These are phyloP conservation scores for Saccharomyces pastorianus DNA, from an alignment of 1,139 yeast species.

Conservation along the genomic window DNA sequence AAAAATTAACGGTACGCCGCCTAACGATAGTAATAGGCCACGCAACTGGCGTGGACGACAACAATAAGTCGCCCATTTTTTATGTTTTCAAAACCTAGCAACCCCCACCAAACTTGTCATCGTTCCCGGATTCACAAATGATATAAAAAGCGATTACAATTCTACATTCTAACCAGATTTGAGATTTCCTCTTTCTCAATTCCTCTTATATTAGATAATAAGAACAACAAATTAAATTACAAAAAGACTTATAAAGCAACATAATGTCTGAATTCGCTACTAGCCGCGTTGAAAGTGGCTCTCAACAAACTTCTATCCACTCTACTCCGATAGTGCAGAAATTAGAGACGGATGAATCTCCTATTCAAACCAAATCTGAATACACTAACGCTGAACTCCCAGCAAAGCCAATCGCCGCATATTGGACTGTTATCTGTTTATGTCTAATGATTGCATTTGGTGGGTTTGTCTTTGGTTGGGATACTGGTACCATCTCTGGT, in stretches of 20 bases:
- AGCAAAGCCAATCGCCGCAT: slow-evolving; percentile 36
- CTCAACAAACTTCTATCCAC: background rate
- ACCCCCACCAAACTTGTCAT: background rate
- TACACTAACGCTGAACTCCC: slow-evolving; percentile 16
- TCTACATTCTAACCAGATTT: background rate
- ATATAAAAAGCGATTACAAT: background rate
- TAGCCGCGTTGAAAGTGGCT: background rate
- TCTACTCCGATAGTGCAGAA: background rate
- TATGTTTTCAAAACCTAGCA: background rate
- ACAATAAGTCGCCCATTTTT: background rate
- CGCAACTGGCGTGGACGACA: background rate
- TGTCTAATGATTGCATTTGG: slow-evolving; percentile 51
- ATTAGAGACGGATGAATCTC: background rate
- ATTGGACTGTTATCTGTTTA: slow-evolving; percentile 34
- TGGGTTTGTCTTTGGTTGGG: slow-evolving; percentile 66
- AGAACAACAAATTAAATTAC: background rate
- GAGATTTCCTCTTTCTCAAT: background rate
- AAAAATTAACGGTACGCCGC: background rate
- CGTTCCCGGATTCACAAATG: background rate
- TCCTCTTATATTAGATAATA: background rate
- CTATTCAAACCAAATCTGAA: background rate
- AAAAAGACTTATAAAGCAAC: background rate
- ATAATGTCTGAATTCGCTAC: background rate
- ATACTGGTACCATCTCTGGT: slow-evolving; percentile 72
- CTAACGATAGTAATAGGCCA: background rate